A percentile compares a stretch with the other conserved stretches of the same genome.
These are phyloP conservation scores for Dalechampia spathulata DNA, from an alignment of 441 rosid genomes.

Conservation along the genomic window DNA sequence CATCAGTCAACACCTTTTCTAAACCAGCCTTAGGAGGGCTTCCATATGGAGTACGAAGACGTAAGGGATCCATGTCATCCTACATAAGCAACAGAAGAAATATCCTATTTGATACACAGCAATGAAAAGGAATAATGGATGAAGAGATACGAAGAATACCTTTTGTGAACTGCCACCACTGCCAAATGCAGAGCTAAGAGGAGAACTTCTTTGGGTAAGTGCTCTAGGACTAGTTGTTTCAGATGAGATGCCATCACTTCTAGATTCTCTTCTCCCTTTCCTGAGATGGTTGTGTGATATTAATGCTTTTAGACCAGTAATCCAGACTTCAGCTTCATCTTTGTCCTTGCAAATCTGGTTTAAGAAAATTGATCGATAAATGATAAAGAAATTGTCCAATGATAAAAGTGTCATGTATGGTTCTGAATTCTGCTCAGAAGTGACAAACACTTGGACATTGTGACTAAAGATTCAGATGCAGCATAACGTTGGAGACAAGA, in stretches of 20 bases:
- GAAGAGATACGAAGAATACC: slow-evolving; percentile 34
- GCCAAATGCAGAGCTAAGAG: slow-evolving; percentile 85
- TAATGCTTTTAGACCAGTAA: slow-evolving; percentile 93
- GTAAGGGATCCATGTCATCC: slow-evolving; percentile 59
- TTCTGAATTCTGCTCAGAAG: background rate
- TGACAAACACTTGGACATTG: background rate
- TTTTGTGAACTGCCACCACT: slow-evolving; percentile 81
- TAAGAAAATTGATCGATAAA: background rate
- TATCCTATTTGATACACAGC: slow-evolving; percentile 4
- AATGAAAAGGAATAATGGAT: background rate
- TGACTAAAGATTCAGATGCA: background rate
- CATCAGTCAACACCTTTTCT: slow-evolving; percentile 80
- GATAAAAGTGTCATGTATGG: background rate
- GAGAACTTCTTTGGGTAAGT: slow-evolving; percentile 85
- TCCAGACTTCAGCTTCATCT: slow-evolving; percentile 71
- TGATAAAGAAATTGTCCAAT: background rate
- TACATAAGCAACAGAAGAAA: slow-evolving; percentile 26
- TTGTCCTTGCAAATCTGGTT: slow-evolving; percentile 50
- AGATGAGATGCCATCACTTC: slow-evolving; percentile 86
- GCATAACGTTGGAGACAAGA: background rate
- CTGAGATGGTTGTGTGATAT: slow-evolving; percentile 67
- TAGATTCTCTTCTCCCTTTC: slow-evolving; percentile 74
- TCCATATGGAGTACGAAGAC: slow-evolving; percentile 76
- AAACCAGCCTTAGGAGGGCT: slow-evolving; percentile 87
- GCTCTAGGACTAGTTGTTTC: slow-evolving; percentile 92